These are phyloP conservation scores for Yarrowia deformans DNA, from an alignment of 805 yeast genomes.

Conservation along the genomic window DNA sequence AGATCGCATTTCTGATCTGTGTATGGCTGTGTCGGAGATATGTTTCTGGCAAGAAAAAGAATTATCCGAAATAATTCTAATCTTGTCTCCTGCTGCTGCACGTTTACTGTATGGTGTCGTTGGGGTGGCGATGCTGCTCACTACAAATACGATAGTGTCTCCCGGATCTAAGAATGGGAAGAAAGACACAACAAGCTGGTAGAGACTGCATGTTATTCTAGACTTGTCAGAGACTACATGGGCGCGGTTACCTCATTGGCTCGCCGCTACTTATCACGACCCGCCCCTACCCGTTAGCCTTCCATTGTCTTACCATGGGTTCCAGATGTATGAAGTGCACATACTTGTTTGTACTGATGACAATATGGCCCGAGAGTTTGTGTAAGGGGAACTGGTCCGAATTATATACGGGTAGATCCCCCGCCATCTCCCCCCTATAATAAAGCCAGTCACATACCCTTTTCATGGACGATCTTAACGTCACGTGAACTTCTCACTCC, in stretches of 20 bases:
- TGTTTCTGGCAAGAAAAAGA: conserved; percentile 9
- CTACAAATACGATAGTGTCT: not conserved
- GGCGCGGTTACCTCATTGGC: not conserved
- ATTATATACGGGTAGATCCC: no score
- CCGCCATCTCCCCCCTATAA: not conserved
- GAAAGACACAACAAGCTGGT: not conserved
- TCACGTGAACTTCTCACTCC: not conserved
- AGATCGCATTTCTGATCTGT: conserved; percentile 32
- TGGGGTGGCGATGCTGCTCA: conserved; percentile 6
- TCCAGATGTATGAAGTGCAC: not conserved
- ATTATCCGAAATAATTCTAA: conserved; percentile 34
- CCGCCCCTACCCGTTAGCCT: not conserved
- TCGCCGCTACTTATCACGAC: not conserved
- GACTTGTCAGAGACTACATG: no score
- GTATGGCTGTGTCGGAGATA: conserved; percentile 23
- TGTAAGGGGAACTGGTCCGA: no score
- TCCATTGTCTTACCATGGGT: conserved; percentile 1
- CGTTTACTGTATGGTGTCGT: not conserved
- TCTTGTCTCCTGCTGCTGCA: conserved; percentile 6
- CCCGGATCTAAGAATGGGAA: not conserved
- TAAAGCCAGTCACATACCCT: not conserved
- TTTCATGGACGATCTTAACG: not conserved
- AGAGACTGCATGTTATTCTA: not conserved
- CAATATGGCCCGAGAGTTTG: not conserved
- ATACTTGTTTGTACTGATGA: no score